Evolutionary conservation across 2,329 filamentous ascomycete genomes (phyloP), one percentile per base, ranked within the genome.

Genomic region (Penicillium sp.): DNA sequence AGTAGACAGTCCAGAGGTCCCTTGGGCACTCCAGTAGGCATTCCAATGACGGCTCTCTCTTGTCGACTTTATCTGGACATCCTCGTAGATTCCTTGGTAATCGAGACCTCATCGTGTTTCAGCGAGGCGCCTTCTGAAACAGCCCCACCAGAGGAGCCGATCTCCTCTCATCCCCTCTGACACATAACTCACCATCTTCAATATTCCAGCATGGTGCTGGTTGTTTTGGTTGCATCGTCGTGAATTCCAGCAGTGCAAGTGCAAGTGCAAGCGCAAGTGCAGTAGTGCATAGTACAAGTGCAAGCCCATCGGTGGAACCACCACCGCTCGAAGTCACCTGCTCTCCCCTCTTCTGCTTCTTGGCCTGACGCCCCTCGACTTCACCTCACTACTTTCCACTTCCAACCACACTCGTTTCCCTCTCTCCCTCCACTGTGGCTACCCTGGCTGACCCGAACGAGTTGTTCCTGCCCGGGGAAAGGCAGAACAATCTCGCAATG

Each of bases 401-500:
- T 27, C 39, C 34, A 40, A 34, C 41, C 42, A 26, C 40, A 54
- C 49, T 56, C 40, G 42, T 58, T 50, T 43, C 32, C 41, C 29
- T 30, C 27, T 45, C 49, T 50, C 57, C 54, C 55, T 60, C 64
- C 68, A 64, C 64, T 67, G 63, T 71, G 68, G 69, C 68, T 65
- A 66, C 68, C 51, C 58, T 70, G 55, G 69, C 68, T 63, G 69
- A 71, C 52, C 69, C 68, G 7, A 71, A 71, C 68, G 68, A 72
- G 68, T 69, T 70, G 68, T 71, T 71, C 55, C 62, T 71, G 68
- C 68, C 68, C 51, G 66, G 69, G 51, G 68, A 71, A 62, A 68
- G 68, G 68, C 69, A 71, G 62, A 68, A 67, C 66, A 70, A 68
- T 66, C 67, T 67, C 66, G 82, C 80, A 64, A 89, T 92, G 86